A percentile compares a stretch with the other conserved stretches of the same genome.
Evolutionary conservation across 176 grass and related monocot genomes (phyloP).

Genomic region (Raddia guianensis): DNA sequence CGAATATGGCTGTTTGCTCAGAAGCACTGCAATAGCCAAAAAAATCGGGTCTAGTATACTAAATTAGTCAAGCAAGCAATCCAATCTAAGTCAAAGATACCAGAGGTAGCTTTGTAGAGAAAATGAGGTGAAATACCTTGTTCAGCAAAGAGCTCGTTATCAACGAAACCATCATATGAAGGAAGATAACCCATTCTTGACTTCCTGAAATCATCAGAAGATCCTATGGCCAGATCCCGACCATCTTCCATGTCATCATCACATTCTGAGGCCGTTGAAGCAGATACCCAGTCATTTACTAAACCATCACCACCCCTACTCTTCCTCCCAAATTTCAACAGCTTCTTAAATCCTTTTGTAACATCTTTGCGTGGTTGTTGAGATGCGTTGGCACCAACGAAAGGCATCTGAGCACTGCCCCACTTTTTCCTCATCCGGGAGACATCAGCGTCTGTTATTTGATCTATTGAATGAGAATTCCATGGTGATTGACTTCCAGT

Average conservation of each 20-base stretch:
- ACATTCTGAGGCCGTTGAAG: slow-evolving; percentile 93
- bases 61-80: slow-evolving; percentile 7
- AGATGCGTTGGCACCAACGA: slow-evolving; percentile 59
- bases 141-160: slow-evolving; percentile 72
- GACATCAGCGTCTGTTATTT: slow-evolving; percentile 75
- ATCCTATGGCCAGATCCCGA: slow-evolving; percentile 55
- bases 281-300: slow-evolving; percentile 92
- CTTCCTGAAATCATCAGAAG: slow-evolving; percentile 78
- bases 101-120: slow-evolving; percentile 34
- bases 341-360: slow-evolving; percentile 92
- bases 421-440: slow-evolving; percentile 92
- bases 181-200: slow-evolving; percentile 76
- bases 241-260: slow-evolving; percentile 87
- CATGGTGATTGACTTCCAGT: slow-evolving; percentile 79
- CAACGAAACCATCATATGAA: slow-evolving; percentile 74
- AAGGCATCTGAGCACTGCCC: slow-evolving; percentile 85
- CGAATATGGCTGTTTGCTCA: neutral
- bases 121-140: slow-evolving; percentile 61
- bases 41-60: neutral
- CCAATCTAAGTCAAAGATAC: slow-evolving; percentile 18
- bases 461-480: slow-evolving; percentile 77
- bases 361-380: slow-evolving; percentile 84
- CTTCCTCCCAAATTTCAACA: slow-evolving; percentile 97
- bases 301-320: slow-evolving; percentile 64
- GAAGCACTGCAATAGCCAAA: slow-evolving; percentile 13